These are phyloP conservation scores for Pseudopyricularia javanii DNA, from an alignment of 2,329 filamentous ascomycete species.

Conservation along the genomic window DNA sequence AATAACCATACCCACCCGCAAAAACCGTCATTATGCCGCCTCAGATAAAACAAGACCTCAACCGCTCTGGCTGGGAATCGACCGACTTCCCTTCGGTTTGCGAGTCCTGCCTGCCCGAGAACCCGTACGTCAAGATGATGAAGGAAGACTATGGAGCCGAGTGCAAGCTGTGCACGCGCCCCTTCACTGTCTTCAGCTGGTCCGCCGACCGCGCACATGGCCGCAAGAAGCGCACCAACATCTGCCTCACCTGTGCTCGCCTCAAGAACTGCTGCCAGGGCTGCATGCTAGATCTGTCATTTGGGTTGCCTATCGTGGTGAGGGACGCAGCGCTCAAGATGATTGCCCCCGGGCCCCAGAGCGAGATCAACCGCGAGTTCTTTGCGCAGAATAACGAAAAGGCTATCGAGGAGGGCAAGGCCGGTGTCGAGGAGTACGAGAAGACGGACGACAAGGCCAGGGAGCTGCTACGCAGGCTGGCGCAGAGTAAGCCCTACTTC, in stretches of 20 bases:
- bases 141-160: conserved; percentile 92
- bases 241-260: conserved; percentile 91
- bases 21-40: conserved; percentile 51
- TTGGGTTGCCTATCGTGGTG: conserved; percentile 87
- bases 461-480: conserved; percentile 72
- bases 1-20: not conserved
- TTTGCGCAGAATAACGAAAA: conserved; percentile 96
- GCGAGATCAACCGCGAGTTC: conserved; percentile 90
- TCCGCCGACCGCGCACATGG: conserved; percentile 78
- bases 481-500: conserved; percentile 90
- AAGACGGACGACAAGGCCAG: conserved; percentile 62
- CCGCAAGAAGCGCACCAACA: conserved; percentile 85
- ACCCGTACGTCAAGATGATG: conserved; percentile 97
- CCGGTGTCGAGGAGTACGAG: conserved; percentile 15
- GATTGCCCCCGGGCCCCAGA: conserved; percentile 86
- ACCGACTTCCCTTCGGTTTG: conserved; percentile 82
- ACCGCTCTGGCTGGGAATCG: conserved; percentile 91
- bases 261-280: conserved; percentile 98
- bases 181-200: conserved; percentile 94
- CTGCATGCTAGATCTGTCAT: conserved; percentile 96
- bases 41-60: conserved; percentile 92
- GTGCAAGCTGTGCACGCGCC: conserved; percentile 81
- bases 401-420: conserved; percentile 84
- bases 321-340: conserved; percentile 96
- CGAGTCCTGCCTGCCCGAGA: conserved; percentile 90